Percentiles rank a stretch among this genome's conserved stretches.
Conservation (phyloP, 2,329 filamentous ascomycete genomes). For the Diaporthe destruens region DNA sequence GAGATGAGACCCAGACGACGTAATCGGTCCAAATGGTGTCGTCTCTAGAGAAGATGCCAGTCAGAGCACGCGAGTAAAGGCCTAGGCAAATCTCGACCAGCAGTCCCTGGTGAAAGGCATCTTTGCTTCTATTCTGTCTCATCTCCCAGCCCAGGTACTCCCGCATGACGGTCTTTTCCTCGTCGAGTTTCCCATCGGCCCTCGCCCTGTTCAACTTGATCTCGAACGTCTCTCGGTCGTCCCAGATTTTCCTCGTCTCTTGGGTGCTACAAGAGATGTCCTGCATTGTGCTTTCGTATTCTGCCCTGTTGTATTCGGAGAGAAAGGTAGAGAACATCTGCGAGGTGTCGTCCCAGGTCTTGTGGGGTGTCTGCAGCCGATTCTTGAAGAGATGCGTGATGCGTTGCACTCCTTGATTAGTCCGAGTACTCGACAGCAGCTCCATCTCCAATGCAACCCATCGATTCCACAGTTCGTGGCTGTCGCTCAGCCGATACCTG, state of each 20-base stretch:
- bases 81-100: slow-evolving; percentile 67
- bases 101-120: slow-evolving; percentile 58
- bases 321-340: slow-evolving; percentile 81
- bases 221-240: slow-evolving; percentile 76
- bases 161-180: slow-evolving; percentile 63
- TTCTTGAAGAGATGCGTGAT: slow-evolving; percentile 78
- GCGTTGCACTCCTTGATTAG: slow-evolving; percentile 69
- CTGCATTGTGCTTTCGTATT: slow-evolving; percentile 82
- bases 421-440: slow-evolving; percentile 69
- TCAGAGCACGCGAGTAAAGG: slow-evolving; percentile 84
- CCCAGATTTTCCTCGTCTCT: slow-evolving; percentile 73
- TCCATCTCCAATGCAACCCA: slow-evolving; percentile 81
- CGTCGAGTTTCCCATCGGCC: slow-evolving; percentile 67
- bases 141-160: slow-evolving; percentile 92
- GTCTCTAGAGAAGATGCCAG: slow-evolving; percentile 77
- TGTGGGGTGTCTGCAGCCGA: slow-evolving; percentile 79
- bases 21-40: slow-evolving; percentile 87
- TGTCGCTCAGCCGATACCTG: slow-evolving; percentile 80
- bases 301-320: slow-evolving; percentile 75
- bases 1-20: slow-evolving; percentile 76
- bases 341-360: slow-evolving; percentile 80
- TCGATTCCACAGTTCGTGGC: slow-evolving; percentile 82
- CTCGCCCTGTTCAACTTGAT: slow-evolving; percentile 71
- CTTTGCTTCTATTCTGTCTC: slow-evolving; percentile 66
- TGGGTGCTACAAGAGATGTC: slow-evolving; percentile 73